These are phyloP conservation scores for Cicer bijugum DNA, from an alignment of 306 rosid species.

Conservation along the genomic window DNA sequence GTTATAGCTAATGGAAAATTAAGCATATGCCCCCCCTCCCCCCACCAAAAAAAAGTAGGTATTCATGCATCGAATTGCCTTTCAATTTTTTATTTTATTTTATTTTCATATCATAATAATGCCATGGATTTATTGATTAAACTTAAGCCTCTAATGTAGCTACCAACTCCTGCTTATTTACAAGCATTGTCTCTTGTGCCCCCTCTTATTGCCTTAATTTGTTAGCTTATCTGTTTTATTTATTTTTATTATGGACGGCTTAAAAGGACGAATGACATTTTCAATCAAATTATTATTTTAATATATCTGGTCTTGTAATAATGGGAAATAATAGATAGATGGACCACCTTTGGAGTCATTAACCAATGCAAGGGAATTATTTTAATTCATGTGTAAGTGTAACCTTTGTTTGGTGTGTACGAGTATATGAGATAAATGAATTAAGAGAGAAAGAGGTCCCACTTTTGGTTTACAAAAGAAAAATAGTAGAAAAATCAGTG, in stretches of 20 bases:
- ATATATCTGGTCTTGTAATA: slow-evolving; percentile 1
- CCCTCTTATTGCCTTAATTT: slow-evolving; percentile 16
- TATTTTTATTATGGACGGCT: slow-evolving; percentile 42
- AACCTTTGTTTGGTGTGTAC: not conserved
- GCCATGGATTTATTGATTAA: not conserved
- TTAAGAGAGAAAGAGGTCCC: no score
- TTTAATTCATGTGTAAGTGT: not conserved
- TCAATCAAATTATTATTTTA: slow-evolving; percentile 15
- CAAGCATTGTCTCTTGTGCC: slow-evolving; percentile 5
- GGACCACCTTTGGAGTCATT: not conserved
- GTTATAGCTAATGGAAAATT: slow-evolving; percentile 42
- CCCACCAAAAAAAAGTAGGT: not conserved
- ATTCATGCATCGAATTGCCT: no score
- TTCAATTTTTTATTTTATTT: no score
- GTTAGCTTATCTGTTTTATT: slow-evolving; percentile 38
- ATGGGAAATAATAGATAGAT: not conserved
- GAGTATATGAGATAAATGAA: not conserved
- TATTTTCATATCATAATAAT: not conserved
- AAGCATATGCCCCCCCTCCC: slow-evolving; percentile 31
- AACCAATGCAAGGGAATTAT: not conserved
- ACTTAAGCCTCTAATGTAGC: not conserved
- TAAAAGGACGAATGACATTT: slow-evolving; percentile 1
- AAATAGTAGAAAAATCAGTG: no score
- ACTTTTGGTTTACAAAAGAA: no score
- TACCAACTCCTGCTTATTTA: not conserved